Evolutionary conservation across 495 filamentous ascomycete species (phyloP), one percentile per base, ranked within the genome.

Genomic region (Penicillium crystallinum): DNA sequence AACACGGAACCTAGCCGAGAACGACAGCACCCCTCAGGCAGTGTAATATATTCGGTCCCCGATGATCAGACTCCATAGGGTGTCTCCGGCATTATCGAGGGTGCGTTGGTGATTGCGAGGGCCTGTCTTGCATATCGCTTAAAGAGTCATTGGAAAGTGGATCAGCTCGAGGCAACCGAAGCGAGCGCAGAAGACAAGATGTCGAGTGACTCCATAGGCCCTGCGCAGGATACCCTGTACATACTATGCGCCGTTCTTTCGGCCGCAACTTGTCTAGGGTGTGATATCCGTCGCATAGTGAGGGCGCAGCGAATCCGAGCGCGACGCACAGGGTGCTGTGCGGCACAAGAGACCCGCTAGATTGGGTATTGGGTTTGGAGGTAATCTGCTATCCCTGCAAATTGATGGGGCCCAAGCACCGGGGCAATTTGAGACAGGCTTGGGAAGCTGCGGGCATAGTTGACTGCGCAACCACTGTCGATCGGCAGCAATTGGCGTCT

Each of bases 401-500:
- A 21, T 34, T 15, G 9, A 14, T 54, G 51, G 12, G 34, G 39
- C 36, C 50, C 36, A 53, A 57, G 42, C 31, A 41, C 51, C 30
- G 17, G 38, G 38, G 15, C 46, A 41, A 17, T 21, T 30, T 11
- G 10, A 33, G 21, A 31, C 29, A 27, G 30, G 34, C n/a, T 22
- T 38, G 43, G 27, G 43, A 31, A 46, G 19, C 29, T 54, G 31
- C 31, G 46, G 29, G n/a, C 27, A 36, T 4, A 29, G 23, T 43
- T 55, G 46, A 27, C 33, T 55, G 43, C 43, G 41, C 56, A 56
- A 47, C 44, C 6, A 49, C 25, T 12, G 36, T 25, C 38, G 55
- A 58, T 55, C 58, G 52, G 39, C 54, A 52, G 30, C 4, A 42
- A 37, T 41, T 54, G 59, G 62, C 62, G 59, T 65, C 49, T 58